Conservation (phyloP, 306 rosid species). For the Glycyrrhiza uralensis region DNA sequence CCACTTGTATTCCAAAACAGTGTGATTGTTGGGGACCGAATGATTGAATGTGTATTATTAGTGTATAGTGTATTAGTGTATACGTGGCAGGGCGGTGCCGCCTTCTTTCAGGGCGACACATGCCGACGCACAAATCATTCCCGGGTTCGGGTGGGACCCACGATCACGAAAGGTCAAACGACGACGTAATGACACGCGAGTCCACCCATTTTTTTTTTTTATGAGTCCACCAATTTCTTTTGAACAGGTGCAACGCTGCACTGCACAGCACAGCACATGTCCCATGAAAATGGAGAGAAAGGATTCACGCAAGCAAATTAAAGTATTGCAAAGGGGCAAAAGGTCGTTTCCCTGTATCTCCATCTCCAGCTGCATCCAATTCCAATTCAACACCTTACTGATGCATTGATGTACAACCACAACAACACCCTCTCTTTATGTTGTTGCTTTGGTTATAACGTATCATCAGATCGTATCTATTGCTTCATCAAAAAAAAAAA, state of each 20-base stretch:
- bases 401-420: not conserved
- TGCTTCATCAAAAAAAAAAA: too few relatives aligned
- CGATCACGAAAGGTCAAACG: not conserved
- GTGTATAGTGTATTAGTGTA: too few relatives aligned
- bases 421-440: not conserved
- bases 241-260: not conserved
- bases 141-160: not conserved
- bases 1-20: too few relatives aligned
- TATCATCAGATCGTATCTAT: too few relatives aligned
- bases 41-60: not conserved
- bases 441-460: not conserved
- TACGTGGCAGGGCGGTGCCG: not conserved
- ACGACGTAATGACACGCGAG: conserved; percentile 4
- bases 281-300: not conserved
- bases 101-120: not conserved
- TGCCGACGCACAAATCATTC: too few relatives aligned
- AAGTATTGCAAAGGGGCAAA: not conserved
- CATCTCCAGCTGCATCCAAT: not conserved
- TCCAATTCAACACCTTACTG: not conserved
- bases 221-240: too few relatives aligned
- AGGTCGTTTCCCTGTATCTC: not conserved
- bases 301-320: not conserved
- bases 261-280: not conserved
- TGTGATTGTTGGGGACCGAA: too few relatives aligned
- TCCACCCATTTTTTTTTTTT: too few relatives aligned